These are phyloP conservation scores for Hypholoma fasciculare DNA, from an alignment of 768 basidiomycete species.

Conservation along the genomic window DNA sequence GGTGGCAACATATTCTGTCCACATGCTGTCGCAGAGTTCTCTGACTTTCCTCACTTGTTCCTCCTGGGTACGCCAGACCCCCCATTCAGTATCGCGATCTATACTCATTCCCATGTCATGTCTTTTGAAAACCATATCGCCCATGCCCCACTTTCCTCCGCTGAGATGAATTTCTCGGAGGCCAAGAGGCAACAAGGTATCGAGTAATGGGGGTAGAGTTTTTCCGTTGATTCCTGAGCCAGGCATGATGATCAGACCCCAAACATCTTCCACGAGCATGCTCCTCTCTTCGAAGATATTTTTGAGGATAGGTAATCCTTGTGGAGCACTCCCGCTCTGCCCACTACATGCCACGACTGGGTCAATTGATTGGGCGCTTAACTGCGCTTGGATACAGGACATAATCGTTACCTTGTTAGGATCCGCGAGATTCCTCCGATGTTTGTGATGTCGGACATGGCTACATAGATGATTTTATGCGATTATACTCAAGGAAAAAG, in stretches of 20 bases:
- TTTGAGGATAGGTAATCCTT: conserved; percentile 41
- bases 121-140: conserved; percentile 50
- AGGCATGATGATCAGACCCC: conserved; percentile 58
- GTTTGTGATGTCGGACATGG: conserved; percentile 46
- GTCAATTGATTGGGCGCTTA: background rate
- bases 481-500: background rate
- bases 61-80: conserved; percentile 63
- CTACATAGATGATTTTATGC: conserved; percentile 23
- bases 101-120: conserved; percentile 70
- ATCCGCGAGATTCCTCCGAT: conserved; percentile 74
- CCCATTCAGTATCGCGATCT: conserved; percentile 58
- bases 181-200: conserved; percentile 52
- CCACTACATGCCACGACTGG: conserved; percentile 45
- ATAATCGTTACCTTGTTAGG: conserved; percentile 61
- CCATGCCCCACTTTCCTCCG: conserved; percentile 62
- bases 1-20: conserved; percentile 21
- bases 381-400: background rate
- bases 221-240: conserved; percentile 73
- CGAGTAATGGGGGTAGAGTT: conserved; percentile 51
- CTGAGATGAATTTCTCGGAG: conserved; percentile 75
- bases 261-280: conserved; percentile 34
- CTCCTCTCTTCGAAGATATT: conserved; percentile 38
- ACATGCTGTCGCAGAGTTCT: conserved; percentile 40
- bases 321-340: conserved; percentile 41
- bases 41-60: conserved; percentile 53